These are phyloP conservation scores for Kwoniella europaea DNA, from an alignment of 768 basidiomycete genomes.

Conservation along the genomic window DNA sequence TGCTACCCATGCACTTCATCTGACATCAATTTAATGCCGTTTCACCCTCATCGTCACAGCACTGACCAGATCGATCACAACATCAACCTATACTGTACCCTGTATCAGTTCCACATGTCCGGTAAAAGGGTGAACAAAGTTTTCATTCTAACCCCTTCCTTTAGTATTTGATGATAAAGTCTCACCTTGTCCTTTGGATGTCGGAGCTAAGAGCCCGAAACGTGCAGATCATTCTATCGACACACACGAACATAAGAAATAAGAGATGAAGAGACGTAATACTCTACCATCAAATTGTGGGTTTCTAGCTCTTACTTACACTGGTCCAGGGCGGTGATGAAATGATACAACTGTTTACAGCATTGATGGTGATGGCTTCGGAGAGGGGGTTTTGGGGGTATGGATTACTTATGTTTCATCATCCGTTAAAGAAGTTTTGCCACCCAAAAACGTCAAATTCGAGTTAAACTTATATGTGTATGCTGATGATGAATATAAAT, in stretches of 20 bases:
- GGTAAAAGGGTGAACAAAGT: neutral
- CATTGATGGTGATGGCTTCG: neutral
- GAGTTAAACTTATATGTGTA: neutral
- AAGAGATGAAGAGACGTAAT: neutral
- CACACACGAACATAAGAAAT: neutral
- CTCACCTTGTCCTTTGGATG: neutral
- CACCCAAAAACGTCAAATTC: neutral
- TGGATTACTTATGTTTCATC: neutral
- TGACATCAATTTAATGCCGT: neutral
- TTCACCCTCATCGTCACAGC: neutral
- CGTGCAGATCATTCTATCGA: neutral
- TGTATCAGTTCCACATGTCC: neutral
- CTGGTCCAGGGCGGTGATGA: neutral
- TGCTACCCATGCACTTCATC: neutral
- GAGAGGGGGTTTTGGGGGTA: too few relatives aligned
- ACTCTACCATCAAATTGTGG: neutral
- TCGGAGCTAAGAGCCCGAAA: neutral
- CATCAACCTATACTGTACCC: too few relatives aligned
- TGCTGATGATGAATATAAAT: neutral
- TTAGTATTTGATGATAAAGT: neutral
- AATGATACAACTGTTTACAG: neutral
- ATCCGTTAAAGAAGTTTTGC: neutral
- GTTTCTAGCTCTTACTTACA: neutral
- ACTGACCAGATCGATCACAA: neutral
- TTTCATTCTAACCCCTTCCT: neutral